Base-by-base conservation (phyloP, 139 green algal genomes). In the Ostreobium quekettii region DNA sequence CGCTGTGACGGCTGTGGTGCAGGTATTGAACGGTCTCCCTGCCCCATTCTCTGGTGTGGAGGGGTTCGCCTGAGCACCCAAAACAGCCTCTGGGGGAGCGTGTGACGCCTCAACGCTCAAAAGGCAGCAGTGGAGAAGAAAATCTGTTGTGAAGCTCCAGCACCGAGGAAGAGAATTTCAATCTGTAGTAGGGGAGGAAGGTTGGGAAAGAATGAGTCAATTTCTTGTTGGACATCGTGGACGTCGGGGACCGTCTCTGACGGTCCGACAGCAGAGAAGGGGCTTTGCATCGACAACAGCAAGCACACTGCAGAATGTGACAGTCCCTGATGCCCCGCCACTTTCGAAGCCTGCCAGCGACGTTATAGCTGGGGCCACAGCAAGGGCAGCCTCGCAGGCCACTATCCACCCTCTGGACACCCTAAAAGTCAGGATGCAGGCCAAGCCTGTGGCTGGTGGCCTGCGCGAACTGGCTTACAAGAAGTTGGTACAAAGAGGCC, bases 371-470 rank as follows among this genome's bases (percentile, higher is more conserved):
- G 90, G 90, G 1, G 89, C 89, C 0, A 73, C 95, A 19, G 90
- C 90, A 4, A 78, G 90, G 4, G 89, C 89, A 6, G 82, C 85
- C 6, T 89, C 79, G 3, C 90, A 96, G 80, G 78, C 72, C 66
- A 95, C 88, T 39, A 96, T 96, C 67, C 90, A 96, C 80, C 90
- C 90, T 11, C 67, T 96, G 28, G 90, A 96, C 73, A 96, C 90
- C 3, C 79, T 96, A 29, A 96, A 96, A 71, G 90, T 96, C 1
- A 76, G 83, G 8, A 77, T 91, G 80, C 86, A 91, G 67, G 15
- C 48, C 30, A 70, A 58, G n/a, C 38, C 49, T 19, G 63, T 58
- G 29, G 46, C 7, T n/a, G 47, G 42, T 49, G 56, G 71, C 35
- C 29, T 80, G 48, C 4, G 29, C n/a, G n/a, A n/a, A n/a, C n/a